Evolutionary conservation across 1,139 yeast species (phyloP).

Genomic region (Chernovozyma aurita): DNA sequence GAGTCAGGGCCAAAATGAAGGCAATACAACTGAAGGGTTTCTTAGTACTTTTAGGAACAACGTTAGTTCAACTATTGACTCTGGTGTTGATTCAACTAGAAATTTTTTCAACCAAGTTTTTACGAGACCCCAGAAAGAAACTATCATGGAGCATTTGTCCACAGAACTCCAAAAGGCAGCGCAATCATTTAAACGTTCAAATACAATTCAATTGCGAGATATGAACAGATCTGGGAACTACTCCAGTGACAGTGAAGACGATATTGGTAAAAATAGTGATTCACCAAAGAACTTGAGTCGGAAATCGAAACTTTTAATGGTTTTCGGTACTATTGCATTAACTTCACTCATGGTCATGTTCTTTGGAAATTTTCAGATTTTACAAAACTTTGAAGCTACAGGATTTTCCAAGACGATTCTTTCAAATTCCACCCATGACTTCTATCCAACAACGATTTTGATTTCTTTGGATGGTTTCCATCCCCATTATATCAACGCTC

Average conservation of each 20-base stretch:
- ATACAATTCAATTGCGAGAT: constrained; percentile 17
- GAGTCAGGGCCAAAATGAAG: not conserved
- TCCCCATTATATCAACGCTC: constrained; percentile 75
- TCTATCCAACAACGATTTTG: constrained; percentile 72
- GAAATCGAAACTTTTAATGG: not conserved
- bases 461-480: constrained; percentile 86
- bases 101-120: not conserved
- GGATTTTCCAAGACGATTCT: constrained; percentile 20
- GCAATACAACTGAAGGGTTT: not conserved
- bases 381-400: not conserved
- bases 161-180: constrained; percentile 5
- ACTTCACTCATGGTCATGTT: too few relatives aligned
- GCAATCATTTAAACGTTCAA: constrained; percentile 9
- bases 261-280: too few relatives aligned
- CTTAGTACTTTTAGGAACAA: not conserved
- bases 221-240: constrained; percentile 10
- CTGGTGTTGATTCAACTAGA: not conserved
- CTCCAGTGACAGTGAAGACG: not conserved
- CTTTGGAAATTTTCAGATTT: not conserved
- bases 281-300: not conserved
- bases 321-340: not conserved
- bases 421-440: constrained; percentile 68
- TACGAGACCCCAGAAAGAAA: not conserved
- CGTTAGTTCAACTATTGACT: not conserved
- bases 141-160: constrained; percentile 6